Conservation (phyloP, 2,329 filamentous ascomycete species). For the Diaporthe vexans region DNA sequence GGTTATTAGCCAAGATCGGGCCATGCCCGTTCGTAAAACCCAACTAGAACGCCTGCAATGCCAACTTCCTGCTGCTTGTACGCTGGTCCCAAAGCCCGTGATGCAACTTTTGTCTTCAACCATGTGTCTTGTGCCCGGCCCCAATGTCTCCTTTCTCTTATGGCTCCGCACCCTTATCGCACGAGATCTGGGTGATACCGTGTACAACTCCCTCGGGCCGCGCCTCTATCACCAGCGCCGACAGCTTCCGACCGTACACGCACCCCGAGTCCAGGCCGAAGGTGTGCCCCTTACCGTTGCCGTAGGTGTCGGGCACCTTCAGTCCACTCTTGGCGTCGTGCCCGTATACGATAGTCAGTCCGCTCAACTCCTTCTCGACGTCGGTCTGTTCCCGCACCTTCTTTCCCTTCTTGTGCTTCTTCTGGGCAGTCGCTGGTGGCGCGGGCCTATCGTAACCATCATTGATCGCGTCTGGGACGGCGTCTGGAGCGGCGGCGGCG, state of each 20-base stretch:
- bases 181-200: conserved; percentile 58
- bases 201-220: conserved; percentile 52
- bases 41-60: conserved; percentile 7
- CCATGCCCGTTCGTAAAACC: not conserved
- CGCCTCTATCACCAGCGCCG: conserved; percentile 80
- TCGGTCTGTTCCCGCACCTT: conserved; percentile 61
- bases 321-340: conserved; percentile 85
- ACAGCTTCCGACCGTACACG: conserved; percentile 80
- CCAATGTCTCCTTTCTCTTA: not conserved
- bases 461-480: not conserved
- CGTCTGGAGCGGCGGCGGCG: not conserved
- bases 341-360: conserved; percentile 84
- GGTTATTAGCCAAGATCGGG: not conserved
- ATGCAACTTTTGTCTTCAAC: not conserved
- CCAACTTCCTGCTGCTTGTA: not conserved
- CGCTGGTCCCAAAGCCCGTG: not conserved
- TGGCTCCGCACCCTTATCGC: conserved; percentile 46
- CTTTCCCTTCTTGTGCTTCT: conserved; percentile 71
- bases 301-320: conserved; percentile 50
- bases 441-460: conserved; percentile 51
- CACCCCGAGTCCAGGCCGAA: conserved; percentile 91
- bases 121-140: too few species aligned
- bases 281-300: conserved; percentile 65
- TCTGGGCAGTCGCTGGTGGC: conserved; percentile 66
- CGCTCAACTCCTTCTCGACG: conserved; percentile 47